Evolutionary conservation across 2,329 filamentous ascomycete species (phyloP), one percentile per base, ranked within the genome.

Genomic region (Podosphaera xanthii): DNA sequence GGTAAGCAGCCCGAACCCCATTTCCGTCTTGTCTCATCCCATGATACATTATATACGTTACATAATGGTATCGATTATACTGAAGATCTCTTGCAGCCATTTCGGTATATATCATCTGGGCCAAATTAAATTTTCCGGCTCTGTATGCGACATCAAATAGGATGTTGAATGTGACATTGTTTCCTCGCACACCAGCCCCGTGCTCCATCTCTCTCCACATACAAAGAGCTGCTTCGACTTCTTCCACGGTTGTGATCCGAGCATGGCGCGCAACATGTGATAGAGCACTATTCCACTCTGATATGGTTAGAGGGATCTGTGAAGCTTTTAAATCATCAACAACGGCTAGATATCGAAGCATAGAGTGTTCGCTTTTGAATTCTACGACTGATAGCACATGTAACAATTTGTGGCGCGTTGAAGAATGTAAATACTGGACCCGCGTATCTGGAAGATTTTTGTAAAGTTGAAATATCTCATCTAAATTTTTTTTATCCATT

Each of bases 201-300:
- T 79, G 76, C 70, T 98, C 92, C 89, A 97, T 97, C 65, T 92
- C 82, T 63, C 80, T 82, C 90, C 91, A 98, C 33, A 94, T 71
- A 55, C 81, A 78, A 53, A 98, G 74, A 0, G 87, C 83, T 4
- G 80, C 77, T 69, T 86, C 74, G 50, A 87, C 70, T 69, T 89
- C 77, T 48, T 76, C 66, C 52, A 77, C 74, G 53, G 79, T 76
- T 46, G 82, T 74, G 9, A 67, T 73, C 7, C 78, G 74, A 63
- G 84, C 80, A 64, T 86, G 88, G 60, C 84, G 82, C 44, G 84
- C 83, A 8, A 86, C 85, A 66, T 94, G 85, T 30, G 84, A 78
- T 58, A 96, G 80, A 44, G 89, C 90, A 46, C 81, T 82, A 62
- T 87, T 95, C 90, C 90, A 98, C 67, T 95, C 81, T 0, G 75